Evolutionary conservation across 257 asterid species (phyloP), one percentile per base, ranked within the genome.

Genomic region (Lavandula angustifolia): DNA sequence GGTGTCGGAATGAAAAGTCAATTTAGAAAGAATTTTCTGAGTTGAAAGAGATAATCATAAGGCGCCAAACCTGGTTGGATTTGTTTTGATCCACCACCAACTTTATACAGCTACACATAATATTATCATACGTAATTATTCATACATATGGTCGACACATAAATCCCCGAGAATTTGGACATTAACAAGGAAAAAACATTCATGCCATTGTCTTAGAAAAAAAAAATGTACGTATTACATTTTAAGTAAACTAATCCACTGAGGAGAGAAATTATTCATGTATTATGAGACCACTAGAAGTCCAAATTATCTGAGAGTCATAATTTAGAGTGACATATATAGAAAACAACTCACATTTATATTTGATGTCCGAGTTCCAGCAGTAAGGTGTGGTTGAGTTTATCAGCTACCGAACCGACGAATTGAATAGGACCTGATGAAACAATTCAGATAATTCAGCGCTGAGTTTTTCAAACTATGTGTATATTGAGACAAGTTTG

Each of bases 381-480:
- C 68, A 85, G 71, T 42, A 87, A 80, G 60, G 97, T 90, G 84
- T 90, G 97, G 61, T 78, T 87, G 46, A 81, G 73, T 22, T 78
- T 71, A 73, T 60, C 76, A 43, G 96, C 69, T 44, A 75, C 74
- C 9, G 96, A 90, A 67, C 97, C 96, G 47, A 80, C 80, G 61
- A 90, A 90, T 66, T 90, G 96, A 68, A 87, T 90, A 35, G 97
- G 97, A 62, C 97, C 97, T 90, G 84, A 22, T 22, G 27, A 22
- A 22, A 22, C 1, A 22, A 22, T 22, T 22, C 27, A 22, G 27
- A 22, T 22, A 22, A 22, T 22, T 22, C 27, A 22, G 27, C 27
- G 2, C 27, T 2, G 27, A 22, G 27, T 22, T 22, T 22, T 2
- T 22, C 27, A 22, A 22, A 22, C 2, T 22, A 22, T 22, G 27